Percentiles rank a stretch among this genome's conserved stretches.
These are phyloP conservation scores for Phalaenopsis equestris DNA, from an alignment of 106 monocot genomes.

Conservation along the genomic window DNA sequence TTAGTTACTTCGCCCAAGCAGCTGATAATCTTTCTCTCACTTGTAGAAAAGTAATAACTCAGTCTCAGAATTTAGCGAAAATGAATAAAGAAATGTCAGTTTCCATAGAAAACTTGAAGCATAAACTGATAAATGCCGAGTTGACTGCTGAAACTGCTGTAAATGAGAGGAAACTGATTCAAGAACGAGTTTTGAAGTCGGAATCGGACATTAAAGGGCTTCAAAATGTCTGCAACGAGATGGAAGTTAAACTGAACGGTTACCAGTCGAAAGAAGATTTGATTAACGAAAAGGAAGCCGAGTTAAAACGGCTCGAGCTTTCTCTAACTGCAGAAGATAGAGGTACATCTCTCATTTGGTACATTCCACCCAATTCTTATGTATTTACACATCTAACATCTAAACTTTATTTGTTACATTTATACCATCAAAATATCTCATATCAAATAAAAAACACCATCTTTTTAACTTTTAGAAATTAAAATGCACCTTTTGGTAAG, in stretches of 20 bases:
- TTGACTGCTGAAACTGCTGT: constrained; percentile 35
- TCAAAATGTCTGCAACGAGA: constrained; percentile 32
- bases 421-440: too few species aligned
- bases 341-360: constrained; percentile 30
- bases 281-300: constrained; percentile 41
- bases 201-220: constrained; percentile 43
- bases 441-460: too few species aligned
- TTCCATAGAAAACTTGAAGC: constrained; percentile 31
- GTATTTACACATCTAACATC: too few species aligned
- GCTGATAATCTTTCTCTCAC: constrained; percentile 32
- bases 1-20: constrained; percentile 16
- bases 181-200: constrained; percentile 38
- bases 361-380: too few species aligned
- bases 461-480: too few species aligned
- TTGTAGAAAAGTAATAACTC: constrained; percentile 29
- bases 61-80: constrained; percentile 27
- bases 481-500: too few species aligned
- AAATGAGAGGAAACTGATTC: constrained; percentile 23
- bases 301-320: constrained; percentile 25
- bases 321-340: constrained; percentile 30
- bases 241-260: constrained; percentile 43
- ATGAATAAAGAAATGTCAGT: constrained; percentile 17
- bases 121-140: constrained; percentile 40
- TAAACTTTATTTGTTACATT: too few species aligned
- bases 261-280: constrained; percentile 42